A percentile compares a stretch with the other conserved stretches of the same genome.
Evolutionary conservation across 2,329 filamentous ascomycete genomes (phyloP).

Genomic region (Pyricularia grisea): DNA sequence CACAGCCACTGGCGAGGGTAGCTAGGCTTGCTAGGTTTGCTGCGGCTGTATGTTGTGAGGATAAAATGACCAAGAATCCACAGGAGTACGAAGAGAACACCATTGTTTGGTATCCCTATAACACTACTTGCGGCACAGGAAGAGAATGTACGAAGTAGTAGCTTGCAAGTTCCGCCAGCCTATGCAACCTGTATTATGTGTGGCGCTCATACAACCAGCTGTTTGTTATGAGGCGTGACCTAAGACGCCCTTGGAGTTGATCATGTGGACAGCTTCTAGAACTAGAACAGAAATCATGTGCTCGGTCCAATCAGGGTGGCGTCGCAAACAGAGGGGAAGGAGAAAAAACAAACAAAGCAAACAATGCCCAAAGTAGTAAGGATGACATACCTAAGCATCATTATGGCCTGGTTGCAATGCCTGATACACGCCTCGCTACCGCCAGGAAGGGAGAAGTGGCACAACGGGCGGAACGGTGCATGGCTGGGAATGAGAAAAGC

Average conservation of each 20-base stretch:
- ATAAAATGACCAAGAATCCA: background rate
- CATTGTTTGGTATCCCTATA: background rate
- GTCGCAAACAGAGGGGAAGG: background rate
- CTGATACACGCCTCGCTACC: background rate
- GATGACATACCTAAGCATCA: background rate
- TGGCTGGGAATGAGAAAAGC: background rate
- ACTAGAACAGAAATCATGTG: background rate
- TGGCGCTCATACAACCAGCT: background rate
- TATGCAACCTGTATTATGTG: background rate
- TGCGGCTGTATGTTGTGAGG: background rate
- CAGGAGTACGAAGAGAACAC: background rate
- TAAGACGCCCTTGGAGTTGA: background rate
- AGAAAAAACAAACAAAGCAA: background rate
- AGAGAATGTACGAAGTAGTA: background rate
- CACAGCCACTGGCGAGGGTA: background rate
- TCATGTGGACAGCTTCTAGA: constrained; percentile 1
- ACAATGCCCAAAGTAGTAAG: background rate
- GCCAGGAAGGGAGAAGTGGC: background rate
- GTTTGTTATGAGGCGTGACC: background rate
- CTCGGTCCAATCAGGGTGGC: background rate
- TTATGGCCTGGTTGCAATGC: background rate
- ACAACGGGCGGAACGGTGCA: background rate
- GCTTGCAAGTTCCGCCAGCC: background rate
- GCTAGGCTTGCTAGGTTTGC: no score
- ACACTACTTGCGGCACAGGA: background rate